Conservation (phyloP, 805 yeast species). For the Diddensiella santjacobensis region DNA sequence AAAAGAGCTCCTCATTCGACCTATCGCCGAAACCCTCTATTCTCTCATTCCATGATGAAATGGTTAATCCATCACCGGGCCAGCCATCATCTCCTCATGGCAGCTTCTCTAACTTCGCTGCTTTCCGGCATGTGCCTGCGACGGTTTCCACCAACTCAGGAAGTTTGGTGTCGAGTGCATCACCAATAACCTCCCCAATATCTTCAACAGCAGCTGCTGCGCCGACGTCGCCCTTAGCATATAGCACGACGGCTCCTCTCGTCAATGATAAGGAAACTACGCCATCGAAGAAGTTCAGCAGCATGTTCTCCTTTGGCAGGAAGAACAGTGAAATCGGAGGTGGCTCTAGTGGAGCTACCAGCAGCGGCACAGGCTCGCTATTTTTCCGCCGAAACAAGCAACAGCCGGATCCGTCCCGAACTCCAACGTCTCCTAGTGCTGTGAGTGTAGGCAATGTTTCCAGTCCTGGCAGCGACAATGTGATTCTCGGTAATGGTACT, state of each 20-base stretch:
- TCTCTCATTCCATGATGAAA: slow-evolving; percentile 13
- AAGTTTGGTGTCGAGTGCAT: background rate
- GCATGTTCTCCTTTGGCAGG: slow-evolving; percentile 19
- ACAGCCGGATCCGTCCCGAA: background rate
- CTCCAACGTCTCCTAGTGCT: background rate
- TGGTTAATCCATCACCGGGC: slow-evolving; percentile 7
- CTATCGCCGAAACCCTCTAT: slow-evolving; percentile 21
- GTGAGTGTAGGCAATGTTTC: background rate
- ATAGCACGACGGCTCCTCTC: background rate
- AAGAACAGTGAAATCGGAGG: background rate
- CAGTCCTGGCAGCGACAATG: background rate
- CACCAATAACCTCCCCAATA: background rate
- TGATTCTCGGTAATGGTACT: background rate
- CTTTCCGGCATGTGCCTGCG: background rate
- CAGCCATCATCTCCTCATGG: slow-evolving; percentile 17
- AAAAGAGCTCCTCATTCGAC: slow-evolving; percentile 14
- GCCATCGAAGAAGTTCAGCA: slow-evolving; percentile 12
- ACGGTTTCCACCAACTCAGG: background rate
- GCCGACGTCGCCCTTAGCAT: background rate
- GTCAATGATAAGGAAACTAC: slow-evolving; percentile 1
- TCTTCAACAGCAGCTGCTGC: background rate
- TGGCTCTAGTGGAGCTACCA: background rate
- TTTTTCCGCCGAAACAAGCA: slow-evolving; percentile 1
- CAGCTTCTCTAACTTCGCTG: slow-evolving; percentile 5
- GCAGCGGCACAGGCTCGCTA: background rate